phyloP scores from a whole-genome alignment of 495 filamentous ascomycete species.

The Bathelium albidoporum region DNA sequence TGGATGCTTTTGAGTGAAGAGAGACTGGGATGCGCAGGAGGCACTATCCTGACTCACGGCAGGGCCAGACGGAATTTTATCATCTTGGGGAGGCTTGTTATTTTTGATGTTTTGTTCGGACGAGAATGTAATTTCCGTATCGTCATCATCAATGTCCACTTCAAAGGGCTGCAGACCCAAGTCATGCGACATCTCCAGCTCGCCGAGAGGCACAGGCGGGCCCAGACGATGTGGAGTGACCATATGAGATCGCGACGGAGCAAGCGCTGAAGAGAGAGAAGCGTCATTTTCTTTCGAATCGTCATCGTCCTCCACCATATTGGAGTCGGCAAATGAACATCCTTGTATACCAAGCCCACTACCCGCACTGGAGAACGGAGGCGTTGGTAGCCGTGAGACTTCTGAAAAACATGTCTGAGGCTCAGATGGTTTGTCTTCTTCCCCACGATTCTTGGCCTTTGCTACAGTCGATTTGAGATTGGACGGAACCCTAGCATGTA shows the following conservation, averaged over 20 bases:
- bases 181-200: conserved; percentile 11
- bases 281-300: conserved; percentile 16
- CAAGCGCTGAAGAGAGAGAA: background rate
- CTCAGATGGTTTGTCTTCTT: conserved; percentile 30
- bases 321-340: conserved; percentile 2
- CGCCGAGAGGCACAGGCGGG: conserved; percentile 12
- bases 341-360: conserved; percentile 3
- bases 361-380: background rate
- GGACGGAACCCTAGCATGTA: conserved; percentile 49
- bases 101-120: conserved; percentile 13
- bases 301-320: conserved; percentile 7
- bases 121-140: conserved; percentile 6
- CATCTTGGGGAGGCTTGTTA: background rate
- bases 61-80: conserved; percentile 7
- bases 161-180: background rate
- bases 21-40: background rate
- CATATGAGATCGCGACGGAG: background rate
- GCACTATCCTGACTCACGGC: conserved; percentile 11
- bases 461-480: conserved; percentile 30
- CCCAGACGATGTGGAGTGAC: conserved; percentile 13
- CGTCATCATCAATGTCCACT: background rate
- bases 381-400: background rate
- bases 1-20: background rate
- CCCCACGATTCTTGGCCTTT: conserved; percentile 52
- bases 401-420: background rate